These are phyloP conservation scores for Fraxinus dipetala DNA, from an alignment of 305 asterid species.

Conservation along the genomic window DNA sequence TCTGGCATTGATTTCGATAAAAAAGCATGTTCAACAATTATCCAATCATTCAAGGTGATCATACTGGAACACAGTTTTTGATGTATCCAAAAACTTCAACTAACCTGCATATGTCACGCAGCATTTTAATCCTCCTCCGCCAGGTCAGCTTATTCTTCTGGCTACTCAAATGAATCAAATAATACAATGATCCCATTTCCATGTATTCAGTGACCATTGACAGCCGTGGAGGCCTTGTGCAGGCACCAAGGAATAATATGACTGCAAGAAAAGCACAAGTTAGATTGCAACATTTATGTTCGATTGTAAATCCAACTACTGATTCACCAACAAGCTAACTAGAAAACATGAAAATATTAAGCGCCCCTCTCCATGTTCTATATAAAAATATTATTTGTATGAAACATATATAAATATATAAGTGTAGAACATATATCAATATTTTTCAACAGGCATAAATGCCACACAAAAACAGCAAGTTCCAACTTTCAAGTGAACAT, in stretches of 20 bases:
- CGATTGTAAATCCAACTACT: neutral
- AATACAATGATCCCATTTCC: slow-evolving; percentile 91
- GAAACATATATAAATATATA: neutral
- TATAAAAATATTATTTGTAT: neutral
- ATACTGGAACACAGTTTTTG: neutral
- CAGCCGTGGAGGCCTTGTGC: slow-evolving; percentile 88
- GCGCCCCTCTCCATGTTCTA: neutral
- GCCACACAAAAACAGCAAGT: neutral
- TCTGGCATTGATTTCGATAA: neutral
- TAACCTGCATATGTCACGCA: slow-evolving; percentile 98
- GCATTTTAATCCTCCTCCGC: slow-evolving; percentile 89
- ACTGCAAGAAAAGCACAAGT: slow-evolving; percentile 51
- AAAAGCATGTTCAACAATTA: neutral
- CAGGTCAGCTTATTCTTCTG: slow-evolving; percentile 86
- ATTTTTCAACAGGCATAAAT: slow-evolving; percentile 1
- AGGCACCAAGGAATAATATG: slow-evolving; percentile 94
- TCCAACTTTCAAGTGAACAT: neutral
- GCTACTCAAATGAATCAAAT: slow-evolving; percentile 85
- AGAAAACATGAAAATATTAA: neutral
- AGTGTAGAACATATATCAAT: neutral
- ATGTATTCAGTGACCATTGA: slow-evolving; percentile 94
- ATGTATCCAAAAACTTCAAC: slow-evolving; percentile 10
- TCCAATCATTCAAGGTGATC: neutral
- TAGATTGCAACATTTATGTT: slow-evolving; percentile 9
- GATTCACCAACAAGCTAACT: neutral